Evolutionary conservation across 2,329 filamentous ascomycete genomes (phyloP).

Genomic region (Parastagonospora avenae): DNA sequence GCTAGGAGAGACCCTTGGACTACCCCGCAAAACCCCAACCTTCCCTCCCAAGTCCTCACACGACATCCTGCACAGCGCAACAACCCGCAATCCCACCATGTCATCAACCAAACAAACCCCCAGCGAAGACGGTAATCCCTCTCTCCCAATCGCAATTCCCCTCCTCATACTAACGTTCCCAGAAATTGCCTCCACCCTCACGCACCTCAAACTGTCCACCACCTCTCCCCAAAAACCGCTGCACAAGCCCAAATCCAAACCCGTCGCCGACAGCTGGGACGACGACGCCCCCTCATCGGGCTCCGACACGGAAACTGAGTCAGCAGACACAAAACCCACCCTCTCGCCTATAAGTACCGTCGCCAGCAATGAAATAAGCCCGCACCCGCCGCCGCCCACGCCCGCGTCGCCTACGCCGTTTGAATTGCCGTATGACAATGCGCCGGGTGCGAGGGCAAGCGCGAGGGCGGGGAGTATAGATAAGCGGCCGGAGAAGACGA

Average conservation of each 20-base stretch:
- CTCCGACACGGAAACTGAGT: conserved; percentile 41
- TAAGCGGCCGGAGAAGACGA: conserved; percentile 83
- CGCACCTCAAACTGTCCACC: conserved; percentile 43
- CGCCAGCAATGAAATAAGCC: conserved; percentile 13
- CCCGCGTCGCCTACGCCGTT: conserved; percentile 43
- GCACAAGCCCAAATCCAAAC: conserved; percentile 41
- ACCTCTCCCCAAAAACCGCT: conserved; percentile 37
- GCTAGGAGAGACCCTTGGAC: not conserved
- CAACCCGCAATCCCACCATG: conserved; percentile 5
- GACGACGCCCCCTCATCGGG: conserved; percentile 61
- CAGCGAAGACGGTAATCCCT: conserved; percentile 19
- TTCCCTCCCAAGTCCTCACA: not conserved
- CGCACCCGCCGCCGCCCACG: conserved; percentile 41
- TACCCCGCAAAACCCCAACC: conserved; percentile 9
- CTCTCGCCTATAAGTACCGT: conserved; percentile 26
- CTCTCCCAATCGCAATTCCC: not conserved
- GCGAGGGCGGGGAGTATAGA: conserved; percentile 32
- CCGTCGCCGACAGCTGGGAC: conserved; percentile 76
- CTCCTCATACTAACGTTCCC: not conserved
- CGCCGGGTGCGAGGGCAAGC: conserved; percentile 16
- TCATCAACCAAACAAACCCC: conserved; percentile 20
- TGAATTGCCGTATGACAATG: conserved; percentile 34
- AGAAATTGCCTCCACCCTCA: conserved; percentile 47
- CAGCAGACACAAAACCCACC: conserved; percentile 7
- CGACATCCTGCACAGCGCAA: not conserved